phyloP scores from a whole-genome alignment of 495 filamentous ascomycete species.

The Barbatosphaeria neglecta region DNA sequence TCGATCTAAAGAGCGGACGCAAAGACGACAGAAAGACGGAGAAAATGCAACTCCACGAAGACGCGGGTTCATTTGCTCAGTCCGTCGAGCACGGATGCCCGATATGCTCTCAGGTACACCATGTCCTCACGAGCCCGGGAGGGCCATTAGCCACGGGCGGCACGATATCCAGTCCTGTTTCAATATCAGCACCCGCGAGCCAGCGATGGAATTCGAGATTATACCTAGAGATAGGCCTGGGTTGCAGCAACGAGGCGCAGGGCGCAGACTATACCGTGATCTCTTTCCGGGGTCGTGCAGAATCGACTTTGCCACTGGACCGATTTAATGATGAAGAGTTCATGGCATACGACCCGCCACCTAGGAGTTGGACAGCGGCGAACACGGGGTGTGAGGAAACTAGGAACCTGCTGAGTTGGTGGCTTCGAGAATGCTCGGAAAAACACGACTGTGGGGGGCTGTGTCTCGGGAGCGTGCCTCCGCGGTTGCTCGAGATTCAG shows the following conservation, averaged over 20 bases:
- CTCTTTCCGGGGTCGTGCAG: too few relatives aligned
- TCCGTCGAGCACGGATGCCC: background rate
- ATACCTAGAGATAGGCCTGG: too few relatives aligned
- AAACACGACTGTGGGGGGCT: background rate
- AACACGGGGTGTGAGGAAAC: background rate
- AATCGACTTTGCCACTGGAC: too few relatives aligned
- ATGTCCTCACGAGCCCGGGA: background rate
- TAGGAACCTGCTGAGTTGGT: background rate
- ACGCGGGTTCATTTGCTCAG: background rate
- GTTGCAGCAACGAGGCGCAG: too few relatives aligned
- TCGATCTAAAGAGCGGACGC: too few relatives aligned
- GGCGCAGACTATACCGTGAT: too few relatives aligned
- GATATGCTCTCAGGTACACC: background rate
- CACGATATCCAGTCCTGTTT: too few relatives aligned
- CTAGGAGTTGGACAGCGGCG: background rate
- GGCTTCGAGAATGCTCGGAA: background rate
- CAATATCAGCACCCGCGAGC: too few relatives aligned
- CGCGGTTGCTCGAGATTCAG: background rate
- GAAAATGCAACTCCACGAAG: background rate
- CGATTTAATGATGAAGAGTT: too few relatives aligned
- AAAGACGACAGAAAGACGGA: too few relatives aligned
- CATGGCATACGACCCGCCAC: background rate
- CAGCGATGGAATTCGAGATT: too few relatives aligned
- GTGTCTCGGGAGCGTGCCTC: background rate
- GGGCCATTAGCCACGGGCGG: background rate